Evolutionary conservation across 1,139 yeast species (phyloP), one percentile per base, ranked within the genome.

Genomic region (Suhomyces panamericanus): DNA sequence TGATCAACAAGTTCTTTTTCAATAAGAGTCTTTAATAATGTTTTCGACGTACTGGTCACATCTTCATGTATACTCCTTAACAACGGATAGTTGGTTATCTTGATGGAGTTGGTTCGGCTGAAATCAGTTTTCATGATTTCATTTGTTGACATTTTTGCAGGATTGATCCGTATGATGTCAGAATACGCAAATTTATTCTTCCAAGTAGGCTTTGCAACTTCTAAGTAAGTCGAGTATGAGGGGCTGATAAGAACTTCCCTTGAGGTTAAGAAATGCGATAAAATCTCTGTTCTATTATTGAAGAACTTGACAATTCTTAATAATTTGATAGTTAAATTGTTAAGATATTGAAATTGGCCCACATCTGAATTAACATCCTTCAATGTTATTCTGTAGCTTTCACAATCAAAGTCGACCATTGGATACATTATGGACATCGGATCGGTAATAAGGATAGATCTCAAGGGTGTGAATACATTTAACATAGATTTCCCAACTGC

Each of bases 391-490:
- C 54, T 49, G 44, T 60, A 69, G 11, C 62, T 48, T 6, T 51
- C 44, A 32, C 56, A 55, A 35, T 62, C 54, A 50, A 69, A 64
- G 27, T 71, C 75, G 10, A 59, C 57, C 34, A 60, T 57, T 5
- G 76, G 68, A 38, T 59, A 60, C 16, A 67, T 48, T 1, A 70
- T 60, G 47, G 69, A 56, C 35, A 66, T 56, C 14, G 73, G 60
- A 44, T 73, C 78, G n/a, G 69, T 61, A 33, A 68, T 50, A 51
- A 69, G 52, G 1, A 71, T 48, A 12, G 72, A 62, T 51, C 74
- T 56, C 5, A 71, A 57, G 1, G 72, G 69, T 0, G 75, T 58
- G 34, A 68, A 59, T 3, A 68, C 60, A 38, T 70, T 67, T 20
- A 58, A 54, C 35, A 73, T 51, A 2, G 71, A 57, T 46, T 63